Evolutionary conservation across 192 early-diverging fungal species (phyloP), one percentile per base, ranked within the genome.

Genomic region (Backusella psychrophila): DNA sequence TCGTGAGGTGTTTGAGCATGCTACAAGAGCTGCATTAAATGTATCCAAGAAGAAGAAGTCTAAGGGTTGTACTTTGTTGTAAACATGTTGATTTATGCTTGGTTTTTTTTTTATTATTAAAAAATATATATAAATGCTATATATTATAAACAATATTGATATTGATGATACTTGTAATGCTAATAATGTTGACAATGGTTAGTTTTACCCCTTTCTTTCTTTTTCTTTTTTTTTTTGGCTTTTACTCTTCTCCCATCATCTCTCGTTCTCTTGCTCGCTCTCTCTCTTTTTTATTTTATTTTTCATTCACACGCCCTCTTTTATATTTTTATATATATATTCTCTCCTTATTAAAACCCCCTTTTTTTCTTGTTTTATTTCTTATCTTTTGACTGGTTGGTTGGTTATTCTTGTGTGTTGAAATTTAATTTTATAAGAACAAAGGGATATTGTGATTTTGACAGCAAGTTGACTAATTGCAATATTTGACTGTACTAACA

Each of bases 1-100:
- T 17, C 83, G 84, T 71, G 93, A 96, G 77, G 93, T 97, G 31
- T 97, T 98, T 85, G 93, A 94, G 80, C 84, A 89, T 53, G 95
- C 95, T 2, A 95, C 96, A 7, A 89, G 95, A 39, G 95, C 93
- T 14, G 91, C 95, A n/a, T 82, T 96, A 79, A 79, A 82, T 72
- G 82, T 79, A 3, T 69, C 68, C 76, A 74, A 74, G 67, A 79
- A 76, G 49, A 79, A 73, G 49, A 75, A 59, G 69, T 36, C 31
- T 12, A 74, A 74, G 49, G 69, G 68, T 69, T 81, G 80, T 68
- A 74, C 42, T 72, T n/a, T 81, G 29, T 75, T 81, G 72, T 81
- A 77, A 81, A 31, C 39, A 41, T 23, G 9, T 56, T 23, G 53
- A n/a, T 53, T 53, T 52, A 52, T 53, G 49, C 49, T 53, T 53